These are phyloP conservation scores for Eudorina sp. DNA, from an alignment of 139 green algal genomes.

Conservation along the genomic window DNA sequence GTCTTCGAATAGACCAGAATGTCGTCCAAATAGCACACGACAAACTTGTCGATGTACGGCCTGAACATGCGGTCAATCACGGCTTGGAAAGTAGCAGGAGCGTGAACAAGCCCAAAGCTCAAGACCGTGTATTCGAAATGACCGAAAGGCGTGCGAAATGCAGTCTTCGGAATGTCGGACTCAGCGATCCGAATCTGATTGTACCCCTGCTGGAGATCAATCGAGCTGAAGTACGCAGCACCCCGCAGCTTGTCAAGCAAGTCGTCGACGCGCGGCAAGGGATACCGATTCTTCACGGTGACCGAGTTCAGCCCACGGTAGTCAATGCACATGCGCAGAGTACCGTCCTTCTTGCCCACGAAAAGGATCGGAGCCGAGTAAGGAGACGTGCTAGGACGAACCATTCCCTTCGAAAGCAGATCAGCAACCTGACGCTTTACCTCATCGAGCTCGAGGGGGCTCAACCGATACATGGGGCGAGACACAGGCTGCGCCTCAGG, in stretches of 20 bases:
- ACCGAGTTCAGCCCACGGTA: slow-evolving; percentile 44
- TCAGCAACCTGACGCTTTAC: slow-evolving; percentile 18
- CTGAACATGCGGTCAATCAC: slow-evolving; percentile 65
- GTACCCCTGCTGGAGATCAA: slow-evolving; percentile 27
- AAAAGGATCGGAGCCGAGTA: slow-evolving; percentile 8
- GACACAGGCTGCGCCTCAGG: neutral
- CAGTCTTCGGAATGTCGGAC: slow-evolving; percentile 42
- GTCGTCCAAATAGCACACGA: slow-evolving; percentile 73
- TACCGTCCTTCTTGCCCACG: slow-evolving; percentile 50
- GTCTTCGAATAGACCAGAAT: slow-evolving; percentile 61
- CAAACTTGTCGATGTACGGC: slow-evolving; percentile 56
- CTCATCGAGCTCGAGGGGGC: neutral
- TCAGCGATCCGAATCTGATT: slow-evolving; percentile 35
- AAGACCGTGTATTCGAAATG: slow-evolving; percentile 61
- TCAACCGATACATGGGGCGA: slow-evolving; percentile 31
- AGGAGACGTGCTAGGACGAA: neutral
- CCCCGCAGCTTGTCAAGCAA: slow-evolving; percentile 44
- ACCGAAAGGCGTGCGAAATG: slow-evolving; percentile 53
- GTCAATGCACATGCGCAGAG: slow-evolving; percentile 46
- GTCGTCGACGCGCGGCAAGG: slow-evolving; percentile 39
- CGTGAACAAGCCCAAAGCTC: slow-evolving; percentile 38
- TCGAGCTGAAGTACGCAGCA: neutral
- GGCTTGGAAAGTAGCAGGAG: slow-evolving; percentile 44
- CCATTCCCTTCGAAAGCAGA: slow-evolving; percentile 27
- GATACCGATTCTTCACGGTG: slow-evolving; percentile 48